These are phyloP conservation scores for Candida peoriensis DNA, from an alignment of 805 yeast genomes.

Conservation along the genomic window DNA sequence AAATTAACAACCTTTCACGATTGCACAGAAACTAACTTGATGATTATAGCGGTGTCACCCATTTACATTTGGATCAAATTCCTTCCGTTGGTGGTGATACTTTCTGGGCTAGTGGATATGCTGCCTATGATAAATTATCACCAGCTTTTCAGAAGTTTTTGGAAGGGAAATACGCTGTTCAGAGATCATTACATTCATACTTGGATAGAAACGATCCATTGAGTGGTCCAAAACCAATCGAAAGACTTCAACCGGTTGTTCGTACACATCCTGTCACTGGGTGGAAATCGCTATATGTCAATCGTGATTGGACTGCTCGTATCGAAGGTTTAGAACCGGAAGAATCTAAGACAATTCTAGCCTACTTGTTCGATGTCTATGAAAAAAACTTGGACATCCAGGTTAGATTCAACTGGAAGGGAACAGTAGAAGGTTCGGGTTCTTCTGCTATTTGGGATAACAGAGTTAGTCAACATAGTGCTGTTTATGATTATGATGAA, in stretches of 20 bases:
- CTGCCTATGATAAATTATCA: slow-evolving; percentile 49
- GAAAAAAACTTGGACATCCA: slow-evolving; percentile 50
- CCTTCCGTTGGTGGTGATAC: slow-evolving; percentile 51
- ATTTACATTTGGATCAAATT: slow-evolving; percentile 43
- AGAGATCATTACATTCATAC: slow-evolving; percentile 34
- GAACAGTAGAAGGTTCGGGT: slow-evolving; percentile 35
- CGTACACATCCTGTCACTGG: slow-evolving; percentile 61
- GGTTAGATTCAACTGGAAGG: slow-evolving; percentile 47
- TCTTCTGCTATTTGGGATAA: slow-evolving; percentile 58
- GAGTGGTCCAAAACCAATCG: slow-evolving; percentile 38
- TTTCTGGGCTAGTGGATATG: slow-evolving; percentile 49
- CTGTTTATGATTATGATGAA: slow-evolving; percentile 44
- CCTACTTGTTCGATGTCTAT: slow-evolving; percentile 37
- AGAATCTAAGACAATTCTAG: slow-evolving; percentile 41
- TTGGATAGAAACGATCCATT: slow-evolving; percentile 38
- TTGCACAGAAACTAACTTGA: no score
- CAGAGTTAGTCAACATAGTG: slow-evolving; percentile 46
- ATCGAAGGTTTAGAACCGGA: slow-evolving; percentile 27
- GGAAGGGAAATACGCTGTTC: slow-evolving; percentile 45
- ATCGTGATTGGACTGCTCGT: slow-evolving; percentile 40
- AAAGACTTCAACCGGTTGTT: slow-evolving; percentile 49
- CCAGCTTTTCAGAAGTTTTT: slow-evolving; percentile 44
- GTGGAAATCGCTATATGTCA: slow-evolving; percentile 50
- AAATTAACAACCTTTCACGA: no score
- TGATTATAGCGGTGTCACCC: slow-evolving; percentile 46